Base-by-base conservation (phyloP, 2,329 filamentous ascomycete species). In the Exserohilum rostratum region DNA sequence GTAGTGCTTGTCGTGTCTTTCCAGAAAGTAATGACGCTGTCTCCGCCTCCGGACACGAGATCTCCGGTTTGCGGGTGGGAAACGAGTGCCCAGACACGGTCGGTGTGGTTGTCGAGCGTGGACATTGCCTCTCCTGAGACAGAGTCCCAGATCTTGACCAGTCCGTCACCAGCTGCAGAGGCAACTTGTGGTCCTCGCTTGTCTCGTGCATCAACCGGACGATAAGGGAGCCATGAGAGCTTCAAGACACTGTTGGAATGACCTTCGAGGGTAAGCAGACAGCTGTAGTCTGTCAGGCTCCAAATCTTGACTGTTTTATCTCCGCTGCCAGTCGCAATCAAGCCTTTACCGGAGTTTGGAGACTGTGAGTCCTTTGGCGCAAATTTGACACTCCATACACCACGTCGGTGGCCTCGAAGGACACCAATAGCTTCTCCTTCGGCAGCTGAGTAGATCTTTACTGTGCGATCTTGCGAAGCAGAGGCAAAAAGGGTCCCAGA, bases 261-360 rank as follows among this genome's bases (percentile, higher is more conserved):
- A 0, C 95, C 95, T 76, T 99, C 96, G 51, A 98, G 95, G 0
- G 95, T 98, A 53, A 93, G 83, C 40, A 99, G 80, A 76, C 95
- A 99, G 62, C 87, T 91, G 77, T 97, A 99, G 76, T 96, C 93
- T 2, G 88, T 84, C 58, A 99, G 80, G 72, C 86, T 97, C 96
- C 96, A 99, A 9, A 99, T 83, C 74, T 96, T 96, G 68, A 98
- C 85, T 0, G 91, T 98, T 78, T 97, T 97, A 76, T 99, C 95
- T 69, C 93, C 95, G 65, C 91, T 96, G 31, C 92, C 95, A 0
- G 95, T 98, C 25, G 96, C 83, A 11, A 96, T 81, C 40, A 96
- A 83, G 2, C 93, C 93, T 71, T 91, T 91, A 22, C 79, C 81
- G 46, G 89, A 90, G 7, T 67, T 68, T 17, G 71, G 60, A 9